Base-by-base conservation (phyloP, 768 basidiomycete genomes). In the Tylopilus sp. region DNA sequence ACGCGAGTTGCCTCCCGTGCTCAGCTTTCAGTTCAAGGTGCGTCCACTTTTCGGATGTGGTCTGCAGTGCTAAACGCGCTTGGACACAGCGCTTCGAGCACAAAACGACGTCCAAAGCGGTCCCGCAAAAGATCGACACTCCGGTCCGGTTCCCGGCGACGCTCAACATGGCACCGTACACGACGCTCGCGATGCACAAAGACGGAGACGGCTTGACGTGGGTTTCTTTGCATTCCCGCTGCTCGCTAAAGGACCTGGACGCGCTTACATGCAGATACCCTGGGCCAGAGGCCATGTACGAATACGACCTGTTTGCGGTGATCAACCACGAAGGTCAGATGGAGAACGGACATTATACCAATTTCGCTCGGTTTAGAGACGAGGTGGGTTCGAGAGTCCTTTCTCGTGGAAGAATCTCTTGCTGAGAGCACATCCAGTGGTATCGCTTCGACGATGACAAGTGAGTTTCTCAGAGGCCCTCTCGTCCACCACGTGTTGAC, bases 391-490 rank as follows among this genome's bases (percentile, higher is more conserved):
- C 23, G 33, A n/a, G 3, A 5, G n/a, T 21, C n/a, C n/a, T n/a
- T n/a, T 33, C 30, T 31, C 12, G 15, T 41, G 5, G 31, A 31
- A 13, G 6, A 17, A 6, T 8, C n/a, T 0, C 15, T 21, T 8
- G 40, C 46, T 49, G 4, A 53, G 7, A 45, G 18, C 47, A 26
- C 26, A 17, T 36, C 26, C 17, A 95, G 85, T 98, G 92, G 92
- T 95, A 89, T 71, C 85, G 85, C 21, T 93, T 92, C 68, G 93
- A 97, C 66, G 94, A 97, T 63, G 93, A 95, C 61, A 95, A 91
- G 88, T 91, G 60, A 35, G 33, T 35, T 20, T 38, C 13, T 9
- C 6, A 9, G 17, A 35, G 39, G 25, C 3, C 22, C 4, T 22
- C 15, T 35, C 15, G 4, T 6, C 17, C 33, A 17, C 33, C 11